Conservation (phyloP, 108 stramenopile genomes). For the Discostella pseudostelligera region DNA sequence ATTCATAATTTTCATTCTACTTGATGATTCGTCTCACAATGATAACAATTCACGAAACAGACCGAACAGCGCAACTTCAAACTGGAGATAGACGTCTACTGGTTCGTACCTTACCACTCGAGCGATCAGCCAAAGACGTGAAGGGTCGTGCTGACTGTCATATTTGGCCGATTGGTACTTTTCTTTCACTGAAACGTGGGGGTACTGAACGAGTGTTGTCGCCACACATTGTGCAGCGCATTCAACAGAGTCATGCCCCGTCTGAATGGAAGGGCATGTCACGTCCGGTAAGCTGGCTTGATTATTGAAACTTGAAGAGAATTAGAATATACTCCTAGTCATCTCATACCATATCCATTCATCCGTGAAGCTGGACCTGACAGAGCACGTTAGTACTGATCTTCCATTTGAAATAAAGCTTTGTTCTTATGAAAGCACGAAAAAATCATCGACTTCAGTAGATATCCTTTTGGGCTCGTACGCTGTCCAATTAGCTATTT, state of each 20-base stretch:
- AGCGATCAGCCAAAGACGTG: slow-evolving; percentile 26
- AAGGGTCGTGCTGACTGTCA: slow-evolving; percentile 68
- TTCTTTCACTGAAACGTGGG: slow-evolving; percentile 38
- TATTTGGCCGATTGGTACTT: slow-evolving; percentile 81
- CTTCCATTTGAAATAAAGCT: slow-evolving; percentile 26
- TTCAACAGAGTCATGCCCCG: slow-evolving; percentile 63
- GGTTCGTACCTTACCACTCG: slow-evolving; percentile 57
- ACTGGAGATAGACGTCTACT: slow-evolving; percentile 53
- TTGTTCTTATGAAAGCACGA: slow-evolving; percentile 49
- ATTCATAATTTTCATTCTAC: too few species aligned
- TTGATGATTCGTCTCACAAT: too few species aligned
- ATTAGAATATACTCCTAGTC: too few species aligned
- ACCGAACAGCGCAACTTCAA: slow-evolving; percentile 4
- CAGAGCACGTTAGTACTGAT: slow-evolving; percentile 26
- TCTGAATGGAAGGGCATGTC: slow-evolving; percentile 61
- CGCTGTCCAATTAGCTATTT: slow-evolving; percentile 51
- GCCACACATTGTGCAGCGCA: slow-evolving; percentile 53
- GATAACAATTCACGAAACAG: too few species aligned
- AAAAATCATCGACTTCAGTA: slow-evolving; percentile 3
- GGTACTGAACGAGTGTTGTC: slow-evolving; percentile 10
- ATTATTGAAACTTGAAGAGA: too few species aligned
- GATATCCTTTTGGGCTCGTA: slow-evolving; percentile 39
- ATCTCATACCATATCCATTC: not conserved
- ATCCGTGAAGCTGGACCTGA: slow-evolving; percentile 47
- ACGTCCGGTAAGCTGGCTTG: slow-evolving; percentile 6